A percentile compares a stretch with the other conserved stretches of the same genome.
Evolutionary conservation across 140 eudicot species (phyloP).

Genomic region (Ambrosia hybrid): DNA sequence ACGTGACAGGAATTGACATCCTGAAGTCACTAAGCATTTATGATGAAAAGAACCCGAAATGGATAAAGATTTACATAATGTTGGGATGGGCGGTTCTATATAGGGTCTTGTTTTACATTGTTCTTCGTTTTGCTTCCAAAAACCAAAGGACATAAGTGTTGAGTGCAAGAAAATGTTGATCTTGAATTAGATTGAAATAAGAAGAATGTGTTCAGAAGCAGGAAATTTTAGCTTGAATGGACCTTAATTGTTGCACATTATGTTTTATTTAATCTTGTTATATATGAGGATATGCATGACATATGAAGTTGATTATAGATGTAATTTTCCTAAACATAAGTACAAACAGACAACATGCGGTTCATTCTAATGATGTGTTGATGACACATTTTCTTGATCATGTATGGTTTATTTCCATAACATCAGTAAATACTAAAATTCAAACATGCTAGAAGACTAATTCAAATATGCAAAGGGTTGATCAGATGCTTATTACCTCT

Average conservation of each 20-base stretch:
- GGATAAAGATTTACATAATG: constrained; percentile 62
- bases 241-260: constrained; percentile 23
- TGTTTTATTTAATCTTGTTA: constrained; percentile 1
- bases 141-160: constrained; percentile 57
- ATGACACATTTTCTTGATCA: too few species aligned
- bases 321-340: not conserved
- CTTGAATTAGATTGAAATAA: constrained; percentile 19
- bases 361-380: too few species aligned
- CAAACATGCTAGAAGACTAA: too few species aligned
- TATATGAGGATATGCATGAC: constrained; percentile 8
- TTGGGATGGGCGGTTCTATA: constrained; percentile 81
- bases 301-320: constrained; percentile 15
- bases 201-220: constrained; percentile 34
- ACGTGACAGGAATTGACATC: constrained; percentile 45
- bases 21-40: constrained; percentile 47
- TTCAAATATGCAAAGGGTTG: too few species aligned
- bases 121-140: constrained; percentile 83
- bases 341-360: not conserved
- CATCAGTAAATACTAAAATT: too few species aligned
- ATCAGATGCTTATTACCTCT: too few species aligned
- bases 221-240: constrained; percentile 26
- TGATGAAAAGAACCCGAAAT: constrained; percentile 38
- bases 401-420: too few species aligned
- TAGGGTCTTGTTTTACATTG: constrained; percentile 64
- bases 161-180: not conserved